Evolutionary conservation across 352 stramenopile genomes (phyloP).

Genomic region (Globisporangium canariense): DNA sequence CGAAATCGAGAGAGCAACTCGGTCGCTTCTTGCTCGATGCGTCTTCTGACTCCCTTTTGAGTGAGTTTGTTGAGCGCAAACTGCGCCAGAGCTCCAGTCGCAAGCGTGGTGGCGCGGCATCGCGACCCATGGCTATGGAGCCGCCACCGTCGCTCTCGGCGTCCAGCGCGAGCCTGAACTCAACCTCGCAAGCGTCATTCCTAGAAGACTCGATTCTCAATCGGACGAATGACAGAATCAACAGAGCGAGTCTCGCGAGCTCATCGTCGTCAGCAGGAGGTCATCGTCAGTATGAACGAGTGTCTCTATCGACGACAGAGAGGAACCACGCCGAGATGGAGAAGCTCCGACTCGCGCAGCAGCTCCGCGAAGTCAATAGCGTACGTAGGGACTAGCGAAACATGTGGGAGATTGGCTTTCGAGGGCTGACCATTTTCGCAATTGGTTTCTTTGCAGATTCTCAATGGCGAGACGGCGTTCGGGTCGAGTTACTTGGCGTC

Average conservation of each 20-base stretch:
- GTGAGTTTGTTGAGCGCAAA: constrained; percentile 68
- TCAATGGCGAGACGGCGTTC: constrained; percentile 56
- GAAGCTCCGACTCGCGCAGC: constrained; percentile 59
- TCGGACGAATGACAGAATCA: constrained; percentile 11
- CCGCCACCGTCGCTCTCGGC: constrained; percentile 37
- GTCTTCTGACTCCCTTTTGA: constrained; percentile 49
- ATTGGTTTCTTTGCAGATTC: constrained; percentile 29
- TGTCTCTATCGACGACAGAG: constrained; percentile 33
- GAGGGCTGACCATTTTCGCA: not conserved
- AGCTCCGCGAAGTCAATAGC: constrained; percentile 67
- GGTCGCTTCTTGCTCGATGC: constrained; percentile 45
- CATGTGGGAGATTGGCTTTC: not conserved
- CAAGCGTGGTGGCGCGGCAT: not conserved
- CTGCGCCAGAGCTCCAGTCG: constrained; percentile 27
- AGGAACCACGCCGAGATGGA: constrained; percentile 58
- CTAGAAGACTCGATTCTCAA: constrained; percentile 36
- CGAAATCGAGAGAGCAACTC: constrained; percentile 23
- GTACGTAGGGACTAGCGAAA: constrained; percentile 22
- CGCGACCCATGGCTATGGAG: constrained; percentile 27
- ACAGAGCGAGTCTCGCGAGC: constrained; percentile 8
- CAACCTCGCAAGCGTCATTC: not conserved
- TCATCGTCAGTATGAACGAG: constrained; percentile 10
- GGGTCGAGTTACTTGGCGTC: constrained; percentile 46
- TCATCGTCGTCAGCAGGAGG: not conserved
- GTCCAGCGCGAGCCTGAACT: constrained; percentile 26